phyloP scores from a whole-genome alignment of 257 asterid genomes.

The Voacanga thouarsii region DNA sequence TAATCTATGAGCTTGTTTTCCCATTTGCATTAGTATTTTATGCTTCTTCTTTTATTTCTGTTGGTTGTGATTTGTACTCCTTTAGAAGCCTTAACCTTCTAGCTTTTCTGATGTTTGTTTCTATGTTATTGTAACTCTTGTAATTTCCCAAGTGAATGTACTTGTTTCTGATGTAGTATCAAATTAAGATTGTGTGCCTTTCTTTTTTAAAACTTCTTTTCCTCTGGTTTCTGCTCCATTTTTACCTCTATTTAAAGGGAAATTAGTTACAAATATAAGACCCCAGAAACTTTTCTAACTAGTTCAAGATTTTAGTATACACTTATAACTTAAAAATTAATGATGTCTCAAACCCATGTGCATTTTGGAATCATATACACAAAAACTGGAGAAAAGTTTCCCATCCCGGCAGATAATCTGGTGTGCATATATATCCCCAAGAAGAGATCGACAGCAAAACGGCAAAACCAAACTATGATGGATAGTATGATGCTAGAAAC shows the following conservation, averaged over 20 bases:
- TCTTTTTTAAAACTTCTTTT: not conserved
- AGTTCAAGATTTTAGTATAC: not conserved
- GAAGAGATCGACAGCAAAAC: not conserved
- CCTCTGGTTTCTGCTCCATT: not conserved
- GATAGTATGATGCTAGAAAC: not conserved
- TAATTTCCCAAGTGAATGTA: not conserved
- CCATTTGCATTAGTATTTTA: not conserved
- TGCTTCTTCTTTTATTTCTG: not conserved
- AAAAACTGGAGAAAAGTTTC: not conserved
- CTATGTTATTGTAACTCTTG: slow-evolving; percentile 5
- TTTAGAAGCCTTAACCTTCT: not conserved
- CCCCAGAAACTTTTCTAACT: not conserved
- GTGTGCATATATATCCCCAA: not conserved
- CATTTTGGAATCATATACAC: not conserved
- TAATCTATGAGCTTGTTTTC: not conserved
- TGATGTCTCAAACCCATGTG: not conserved
- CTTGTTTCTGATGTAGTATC: not conserved
- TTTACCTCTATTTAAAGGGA: not conserved
- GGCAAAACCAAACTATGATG: not conserved
- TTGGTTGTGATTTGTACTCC: not conserved
- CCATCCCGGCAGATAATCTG: not conserved
- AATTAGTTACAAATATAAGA: not conserved
- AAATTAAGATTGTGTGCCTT: not conserved
- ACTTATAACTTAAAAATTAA: too few relatives aligned
- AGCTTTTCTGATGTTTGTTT: not conserved